Evolutionary conservation across 345 rosid species (phyloP).

Genomic region (Lagerstroemia speciosa): DNA sequence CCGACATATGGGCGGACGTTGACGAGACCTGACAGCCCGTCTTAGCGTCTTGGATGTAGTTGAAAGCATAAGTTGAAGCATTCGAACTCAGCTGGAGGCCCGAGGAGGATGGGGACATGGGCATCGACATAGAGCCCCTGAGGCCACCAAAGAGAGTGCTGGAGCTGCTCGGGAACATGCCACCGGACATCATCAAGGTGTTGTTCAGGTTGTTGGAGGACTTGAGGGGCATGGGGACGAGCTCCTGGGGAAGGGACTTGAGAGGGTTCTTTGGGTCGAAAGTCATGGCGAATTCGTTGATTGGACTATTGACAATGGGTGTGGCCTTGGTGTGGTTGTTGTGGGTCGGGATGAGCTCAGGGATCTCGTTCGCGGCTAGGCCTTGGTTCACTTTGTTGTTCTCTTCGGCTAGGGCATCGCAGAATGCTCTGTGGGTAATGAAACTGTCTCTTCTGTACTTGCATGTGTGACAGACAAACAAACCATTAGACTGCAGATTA

Average conservation of each 20-base stretch:
- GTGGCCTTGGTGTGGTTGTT: conserved; percentile 10
- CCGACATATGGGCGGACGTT: conserved; percentile 46
- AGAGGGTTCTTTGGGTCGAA: conserved; percentile 42
- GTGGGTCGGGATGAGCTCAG: background rate
- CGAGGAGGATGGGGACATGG: conserved; percentile 36
- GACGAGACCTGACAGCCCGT: conserved; percentile 26
- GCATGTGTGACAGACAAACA: background rate
- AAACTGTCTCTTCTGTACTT: conserved; percentile 56
- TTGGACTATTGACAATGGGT: conserved; percentile 16
- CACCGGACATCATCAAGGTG: conserved; percentile 13
- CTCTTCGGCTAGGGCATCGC: conserved; percentile 67
- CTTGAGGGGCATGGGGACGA: conserved; percentile 43
- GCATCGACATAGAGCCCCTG: conserved; percentile 13
- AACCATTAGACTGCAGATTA: background rate
- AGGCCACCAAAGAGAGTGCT: conserved; percentile 39
- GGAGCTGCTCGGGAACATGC: conserved; percentile 46
- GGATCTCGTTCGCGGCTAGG: conserved; percentile 7
- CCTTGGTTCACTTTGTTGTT: conserved; percentile 66
- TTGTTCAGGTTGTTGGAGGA: conserved; percentile 28
- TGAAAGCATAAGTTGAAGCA: conserved; percentile 34
- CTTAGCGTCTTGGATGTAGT: conserved; percentile 38
- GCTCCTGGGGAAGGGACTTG: conserved; percentile 43
- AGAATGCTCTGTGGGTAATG: conserved; percentile 66
- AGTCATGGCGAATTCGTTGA: conserved; percentile 24
- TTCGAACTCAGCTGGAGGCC: conserved; percentile 52